Evolutionary conservation across 371 early-diverging fungal genomes (phyloP).

Genomic region (Chytridiales sp.): DNA sequence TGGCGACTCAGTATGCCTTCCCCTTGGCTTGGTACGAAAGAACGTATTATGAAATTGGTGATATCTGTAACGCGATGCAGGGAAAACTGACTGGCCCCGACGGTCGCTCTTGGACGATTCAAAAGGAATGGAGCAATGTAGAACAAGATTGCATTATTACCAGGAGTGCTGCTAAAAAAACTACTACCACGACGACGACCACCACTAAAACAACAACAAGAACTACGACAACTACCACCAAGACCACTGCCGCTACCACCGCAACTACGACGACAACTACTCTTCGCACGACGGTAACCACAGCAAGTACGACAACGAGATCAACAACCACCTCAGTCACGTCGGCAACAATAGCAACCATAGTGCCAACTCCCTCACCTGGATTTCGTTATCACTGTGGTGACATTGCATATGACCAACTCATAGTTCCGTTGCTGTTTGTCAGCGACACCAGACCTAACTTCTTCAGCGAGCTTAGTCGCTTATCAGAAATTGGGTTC

Average conservation of each 20-base stretch:
- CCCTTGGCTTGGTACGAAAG: conserved; percentile 37
- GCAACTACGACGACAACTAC: conserved; percentile 14
- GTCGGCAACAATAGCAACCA: neutral
- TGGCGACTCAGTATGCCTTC: neutral
- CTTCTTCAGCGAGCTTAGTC: no score
- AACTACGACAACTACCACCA: conserved; percentile 12
- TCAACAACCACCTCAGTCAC: neutral
- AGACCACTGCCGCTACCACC: conserved; percentile 10
- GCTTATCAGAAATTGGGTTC: no score
- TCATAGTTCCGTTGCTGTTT: no score
- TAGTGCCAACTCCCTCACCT: neutral
- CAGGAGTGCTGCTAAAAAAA: conserved; percentile 5
- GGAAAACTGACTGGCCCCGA: conserved; percentile 17
- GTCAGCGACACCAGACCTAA: no score
- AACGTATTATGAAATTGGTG: conserved; percentile 29
- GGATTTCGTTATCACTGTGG: no score
- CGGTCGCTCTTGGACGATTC: conserved; percentile 27
- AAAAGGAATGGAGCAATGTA: conserved; percentile 19
- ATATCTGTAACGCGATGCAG: conserved; percentile 23
- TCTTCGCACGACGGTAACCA: conserved; percentile 10
- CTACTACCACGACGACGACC: neutral
- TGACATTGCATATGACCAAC: no score
- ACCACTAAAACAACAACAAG: conserved; percentile 13
- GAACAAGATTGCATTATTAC: conserved; percentile 7
- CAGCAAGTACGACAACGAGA: neutral